These are phyloP conservation scores for Colletotrichum australisinense DNA, from an alignment of 2,329 filamentous ascomycete species.

Conservation along the genomic window DNA sequence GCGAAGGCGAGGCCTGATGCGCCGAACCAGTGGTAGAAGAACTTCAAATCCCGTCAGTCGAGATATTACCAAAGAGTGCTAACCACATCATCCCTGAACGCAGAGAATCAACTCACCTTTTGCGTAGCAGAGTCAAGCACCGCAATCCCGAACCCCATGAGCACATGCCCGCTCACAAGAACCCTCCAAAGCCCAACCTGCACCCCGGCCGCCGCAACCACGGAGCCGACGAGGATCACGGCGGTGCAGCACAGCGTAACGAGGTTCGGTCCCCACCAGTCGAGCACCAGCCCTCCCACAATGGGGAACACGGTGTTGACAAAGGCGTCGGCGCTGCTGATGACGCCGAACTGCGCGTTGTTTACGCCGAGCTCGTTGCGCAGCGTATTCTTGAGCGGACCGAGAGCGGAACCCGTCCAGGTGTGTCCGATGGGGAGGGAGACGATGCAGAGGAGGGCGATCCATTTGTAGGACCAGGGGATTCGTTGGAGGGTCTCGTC, in stretches of 20 bases:
- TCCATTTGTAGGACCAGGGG: slow-evolving; percentile 40
- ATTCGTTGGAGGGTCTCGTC: slow-evolving; percentile 17
- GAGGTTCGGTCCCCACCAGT: slow-evolving; percentile 40
- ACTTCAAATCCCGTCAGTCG: slow-evolving; percentile 20
- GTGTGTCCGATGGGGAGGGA: slow-evolving; percentile 39
- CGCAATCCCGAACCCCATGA: slow-evolving; percentile 41
- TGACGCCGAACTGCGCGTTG: slow-evolving; percentile 42
- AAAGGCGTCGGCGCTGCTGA: slow-evolving; percentile 40
- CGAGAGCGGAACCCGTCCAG: slow-evolving; percentile 37
- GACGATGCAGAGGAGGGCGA: slow-evolving; percentile 38
- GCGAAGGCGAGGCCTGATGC: slow-evolving; percentile 39
- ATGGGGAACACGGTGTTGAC: slow-evolving; percentile 42
- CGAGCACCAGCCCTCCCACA: slow-evolving; percentile 38
- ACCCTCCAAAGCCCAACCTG: slow-evolving; percentile 38
- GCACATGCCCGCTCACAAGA: slow-evolving; percentile 37
- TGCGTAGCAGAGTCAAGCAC: slow-evolving; percentile 39
- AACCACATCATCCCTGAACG: not conserved
- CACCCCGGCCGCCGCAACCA: slow-evolving; percentile 38
- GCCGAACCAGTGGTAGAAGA: slow-evolving; percentile 42
- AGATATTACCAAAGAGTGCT: not conserved
- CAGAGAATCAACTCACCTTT: slow-evolving; percentile 22
- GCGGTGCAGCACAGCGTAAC: slow-evolving; percentile 39
- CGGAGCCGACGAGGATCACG: slow-evolving; percentile 38
- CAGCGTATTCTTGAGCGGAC: slow-evolving; percentile 41
- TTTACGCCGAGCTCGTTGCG: slow-evolving; percentile 39